Evolutionary conservation across 305 asterid species (phyloP).

Genomic region (Euphrasia arctica): DNA sequence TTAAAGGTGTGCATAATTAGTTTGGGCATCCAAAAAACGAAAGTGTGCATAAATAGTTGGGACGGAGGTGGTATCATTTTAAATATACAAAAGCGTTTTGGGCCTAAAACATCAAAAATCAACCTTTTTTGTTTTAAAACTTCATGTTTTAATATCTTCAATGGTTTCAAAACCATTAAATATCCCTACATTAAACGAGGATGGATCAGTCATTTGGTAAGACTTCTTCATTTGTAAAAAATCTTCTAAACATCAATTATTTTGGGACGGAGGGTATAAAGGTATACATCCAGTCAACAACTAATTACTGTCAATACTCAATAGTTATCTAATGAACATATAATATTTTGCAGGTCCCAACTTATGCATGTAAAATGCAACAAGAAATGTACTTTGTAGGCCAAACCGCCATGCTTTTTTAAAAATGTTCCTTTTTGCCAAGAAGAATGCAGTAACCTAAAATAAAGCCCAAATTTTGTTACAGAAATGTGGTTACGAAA

Average conservation of each 20-base stretch:
- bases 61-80: too few relatives aligned
- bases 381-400: not conserved
- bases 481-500: not conserved
- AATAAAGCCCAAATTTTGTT: not conserved
- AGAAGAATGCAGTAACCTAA: constrained; percentile 15
- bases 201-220: not conserved
- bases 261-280: not conserved
- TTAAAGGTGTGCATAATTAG: too few relatives aligned
- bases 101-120: not conserved
- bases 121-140: not conserved
- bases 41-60: too few relatives aligned
- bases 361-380: not conserved
- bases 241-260: not conserved
- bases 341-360: constrained; percentile 13
- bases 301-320: not conserved
- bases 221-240: not conserved
- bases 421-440: constrained; percentile 4
- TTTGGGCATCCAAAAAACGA: too few relatives aligned
- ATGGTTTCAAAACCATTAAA: not conserved
- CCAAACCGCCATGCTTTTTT: constrained; percentile 3
- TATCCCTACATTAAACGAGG: not conserved
- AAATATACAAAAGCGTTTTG: not conserved
- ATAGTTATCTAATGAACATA: constrained; percentile 18
- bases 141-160: not conserved
- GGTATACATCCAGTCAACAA: not conserved